These are phyloP conservation scores for Coemansia sp. DNA, from an alignment of 192 early-diverging fungal genomes.

Conservation along the genomic window DNA sequence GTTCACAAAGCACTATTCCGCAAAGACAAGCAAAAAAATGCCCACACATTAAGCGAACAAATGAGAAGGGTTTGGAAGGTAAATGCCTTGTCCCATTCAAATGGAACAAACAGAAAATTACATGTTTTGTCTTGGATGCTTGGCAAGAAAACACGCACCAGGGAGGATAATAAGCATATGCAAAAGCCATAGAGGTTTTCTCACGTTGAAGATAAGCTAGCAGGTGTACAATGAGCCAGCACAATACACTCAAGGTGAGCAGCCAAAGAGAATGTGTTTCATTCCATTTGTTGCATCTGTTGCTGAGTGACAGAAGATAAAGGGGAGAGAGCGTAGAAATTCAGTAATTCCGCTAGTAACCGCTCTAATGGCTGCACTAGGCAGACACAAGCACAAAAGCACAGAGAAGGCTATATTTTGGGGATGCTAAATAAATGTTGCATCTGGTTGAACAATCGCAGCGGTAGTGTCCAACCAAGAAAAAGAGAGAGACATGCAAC, in stretches of 20 bases:
- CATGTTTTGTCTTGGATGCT: neutral
- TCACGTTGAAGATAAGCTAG: neutral
- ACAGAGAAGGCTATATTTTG: neutral
- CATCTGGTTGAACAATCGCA: neutral
- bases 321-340: neutral
- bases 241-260: neutral
- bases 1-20: neutral
- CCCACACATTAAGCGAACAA: neutral
- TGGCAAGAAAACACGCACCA: neutral
- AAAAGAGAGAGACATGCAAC: too few species aligned
- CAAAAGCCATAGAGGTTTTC: neutral
- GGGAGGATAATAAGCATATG: neutral
- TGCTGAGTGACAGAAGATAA: neutral
- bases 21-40: neutral
- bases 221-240: neutral
- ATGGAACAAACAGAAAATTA: neutral
- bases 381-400: neutral
- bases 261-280: neutral
- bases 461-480: too few species aligned
- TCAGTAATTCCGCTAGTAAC: conserved; percentile 3
- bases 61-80: neutral
- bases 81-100: neutral
- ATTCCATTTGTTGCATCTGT: neutral
- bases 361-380: neutral
- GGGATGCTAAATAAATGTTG: conserved; percentile 3